Percentiles rank a stretch among this genome's conserved stretches.
phyloP scores from a whole-genome alignment of 2,329 filamentous ascomycete genomes.

The Aureobasidium sp. region DNA sequence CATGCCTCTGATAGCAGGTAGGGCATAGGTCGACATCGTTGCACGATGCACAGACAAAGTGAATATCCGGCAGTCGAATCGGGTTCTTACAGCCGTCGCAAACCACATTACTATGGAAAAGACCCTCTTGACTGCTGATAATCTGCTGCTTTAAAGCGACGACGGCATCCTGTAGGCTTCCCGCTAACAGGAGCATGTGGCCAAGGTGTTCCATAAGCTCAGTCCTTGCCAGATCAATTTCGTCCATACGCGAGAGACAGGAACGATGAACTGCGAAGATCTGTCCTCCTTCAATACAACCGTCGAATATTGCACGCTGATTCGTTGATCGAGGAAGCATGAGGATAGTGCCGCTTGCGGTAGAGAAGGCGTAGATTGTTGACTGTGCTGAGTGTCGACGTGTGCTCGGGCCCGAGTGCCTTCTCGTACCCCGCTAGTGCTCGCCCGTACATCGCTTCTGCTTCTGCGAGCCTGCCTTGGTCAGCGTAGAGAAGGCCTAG shows the following conservation, averaged over 20 bases:
- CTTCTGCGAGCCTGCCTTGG: slow-evolving; percentile 13
- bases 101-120: not conserved
- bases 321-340: not conserved
- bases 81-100: not conserved
- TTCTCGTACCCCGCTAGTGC: slow-evolving; percentile 23
- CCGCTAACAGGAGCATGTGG: no score
- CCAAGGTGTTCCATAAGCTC: no score
- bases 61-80: not conserved
- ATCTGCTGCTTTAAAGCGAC: not conserved
- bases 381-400: slow-evolving; percentile 17
- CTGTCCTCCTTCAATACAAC: no score
- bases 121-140: not conserved
- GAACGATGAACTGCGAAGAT: no score
- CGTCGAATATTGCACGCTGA: no score
- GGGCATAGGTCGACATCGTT: not conserved
- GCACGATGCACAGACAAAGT: not conserved
- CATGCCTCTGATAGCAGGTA: not conserved
- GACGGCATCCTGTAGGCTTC: no score
- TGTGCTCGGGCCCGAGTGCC: slow-evolving; percentile 19
- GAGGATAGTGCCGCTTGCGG: not conserved
- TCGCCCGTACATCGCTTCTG: slow-evolving; percentile 22
- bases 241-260: no score
- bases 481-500: not conserved
- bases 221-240: no score
- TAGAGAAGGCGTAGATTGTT: not conserved